Evolutionary conservation across 495 filamentous ascomycete species (phyloP).

Genomic region (Xanthoparmelia taractica): DNA sequence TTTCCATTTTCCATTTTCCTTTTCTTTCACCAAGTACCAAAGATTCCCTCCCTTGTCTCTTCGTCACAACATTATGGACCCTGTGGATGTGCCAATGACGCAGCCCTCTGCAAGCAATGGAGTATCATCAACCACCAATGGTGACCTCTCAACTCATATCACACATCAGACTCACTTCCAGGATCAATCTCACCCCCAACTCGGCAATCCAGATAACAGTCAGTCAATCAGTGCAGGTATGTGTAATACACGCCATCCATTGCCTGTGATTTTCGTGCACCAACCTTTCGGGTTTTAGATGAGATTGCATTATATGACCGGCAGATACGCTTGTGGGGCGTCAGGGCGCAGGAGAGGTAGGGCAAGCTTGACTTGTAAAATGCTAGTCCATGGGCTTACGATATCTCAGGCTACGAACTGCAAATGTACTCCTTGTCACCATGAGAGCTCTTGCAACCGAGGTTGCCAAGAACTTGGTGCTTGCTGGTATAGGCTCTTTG

Average conservation of each 20-base stretch:
- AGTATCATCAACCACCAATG: slow-evolving; percentile 8
- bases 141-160: slow-evolving; percentile 5
- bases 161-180: neutral
- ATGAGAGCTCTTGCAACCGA: slow-evolving; percentile 90
- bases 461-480: slow-evolving; percentile 93
- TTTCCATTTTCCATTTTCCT: neutral
- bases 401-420: slow-evolving; percentile 64
- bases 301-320: slow-evolving; percentile 97
- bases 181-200: slow-evolving; percentile 25
- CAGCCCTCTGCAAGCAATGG: slow-evolving; percentile 13
- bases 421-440: slow-evolving; percentile 82
- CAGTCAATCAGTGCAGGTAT: slow-evolving; percentile 50
- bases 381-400: slow-evolving; percentile 9
- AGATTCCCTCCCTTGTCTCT: neutral
- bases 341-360: slow-evolving; percentile 80
- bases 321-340: slow-evolving; percentile 97
- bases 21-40: neutral
- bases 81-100: neutral
- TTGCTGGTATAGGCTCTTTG: slow-evolving; percentile 86
- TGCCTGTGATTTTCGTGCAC: neutral
- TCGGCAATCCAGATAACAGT: neutral
- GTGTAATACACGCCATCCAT: slow-evolving; percentile 2
- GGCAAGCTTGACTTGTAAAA: slow-evolving; percentile 6
- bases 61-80: neutral
- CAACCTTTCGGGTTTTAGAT: slow-evolving; percentile 44